Percentiles rank a stretch among this genome's conserved stretches.
Evolutionary conservation across 1,139 yeast species (phyloP).

Genomic region (Scheffersomyces illinoinensis): DNA sequence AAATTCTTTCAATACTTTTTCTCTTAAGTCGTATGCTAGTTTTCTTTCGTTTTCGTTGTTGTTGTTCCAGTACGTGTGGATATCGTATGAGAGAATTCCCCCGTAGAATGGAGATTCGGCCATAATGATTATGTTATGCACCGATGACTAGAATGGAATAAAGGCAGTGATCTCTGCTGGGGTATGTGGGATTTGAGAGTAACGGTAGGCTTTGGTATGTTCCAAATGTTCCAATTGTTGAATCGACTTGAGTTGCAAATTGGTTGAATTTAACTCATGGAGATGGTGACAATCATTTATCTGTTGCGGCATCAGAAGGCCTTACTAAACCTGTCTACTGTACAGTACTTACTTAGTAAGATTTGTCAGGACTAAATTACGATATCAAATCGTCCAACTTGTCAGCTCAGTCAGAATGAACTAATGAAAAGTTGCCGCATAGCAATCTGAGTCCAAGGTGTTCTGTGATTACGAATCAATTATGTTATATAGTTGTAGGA

Average conservation of each 20-base stretch:
- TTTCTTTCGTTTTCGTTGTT: slow-evolving; percentile 32
- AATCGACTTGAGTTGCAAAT: no score
- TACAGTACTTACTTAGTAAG: neutral
- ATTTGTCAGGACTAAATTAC: neutral
- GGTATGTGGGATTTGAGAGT: neutral
- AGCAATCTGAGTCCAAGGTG: neutral
- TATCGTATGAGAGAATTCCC: slow-evolving; percentile 44
- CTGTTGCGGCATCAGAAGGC: neutral
- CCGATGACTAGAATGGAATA: neutral
- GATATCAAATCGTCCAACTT: neutral
- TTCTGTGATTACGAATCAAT: neutral
- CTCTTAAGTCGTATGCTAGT: slow-evolving; percentile 41
- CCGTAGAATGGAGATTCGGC: slow-evolving; percentile 25
- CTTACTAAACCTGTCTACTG: neutral
- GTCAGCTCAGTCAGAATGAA: neutral
- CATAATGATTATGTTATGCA: neutral
- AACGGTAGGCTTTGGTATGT: neutral
- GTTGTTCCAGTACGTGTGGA: slow-evolving; percentile 56
- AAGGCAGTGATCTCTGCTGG: neutral
- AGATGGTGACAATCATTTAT: no score
- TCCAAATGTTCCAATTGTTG: no score
- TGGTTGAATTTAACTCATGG: neutral
- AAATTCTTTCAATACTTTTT: slow-evolving; percentile 43
- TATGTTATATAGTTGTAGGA: neutral
- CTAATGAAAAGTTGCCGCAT: neutral